Conservation (phyloP, 805 yeast genomes). For the Zygotorulaspora florentina region DNA sequence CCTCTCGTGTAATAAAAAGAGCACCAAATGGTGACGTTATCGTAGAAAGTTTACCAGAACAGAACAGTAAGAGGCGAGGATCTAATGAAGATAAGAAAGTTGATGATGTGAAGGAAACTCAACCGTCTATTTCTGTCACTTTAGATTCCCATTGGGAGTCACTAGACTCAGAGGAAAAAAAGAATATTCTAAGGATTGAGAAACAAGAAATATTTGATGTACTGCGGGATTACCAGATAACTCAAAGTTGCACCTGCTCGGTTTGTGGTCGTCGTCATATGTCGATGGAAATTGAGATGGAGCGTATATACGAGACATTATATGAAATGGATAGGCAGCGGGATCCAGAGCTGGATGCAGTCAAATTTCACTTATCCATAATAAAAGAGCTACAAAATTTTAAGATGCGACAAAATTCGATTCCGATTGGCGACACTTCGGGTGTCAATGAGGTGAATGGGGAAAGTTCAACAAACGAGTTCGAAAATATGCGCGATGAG, state of each 20-base stretch:
- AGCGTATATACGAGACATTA: slow-evolving; percentile 64
- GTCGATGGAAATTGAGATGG: slow-evolving; percentile 73
- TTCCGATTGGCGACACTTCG: background rate
- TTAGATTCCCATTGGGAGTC: slow-evolving; percentile 56
- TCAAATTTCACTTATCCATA: slow-evolving; percentile 33
- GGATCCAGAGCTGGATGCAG: slow-evolving; percentile 32
- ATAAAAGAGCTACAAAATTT: slow-evolving; percentile 34
- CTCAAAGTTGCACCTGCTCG: slow-evolving; percentile 58
- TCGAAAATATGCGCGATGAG: slow-evolving; percentile 22
- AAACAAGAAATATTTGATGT: slow-evolving; percentile 63
- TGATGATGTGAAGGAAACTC: slow-evolving; percentile 5
- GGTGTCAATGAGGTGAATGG: background rate
- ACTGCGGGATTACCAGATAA: slow-evolving; percentile 55
- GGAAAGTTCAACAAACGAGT: slow-evolving; percentile 5
- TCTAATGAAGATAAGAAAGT: slow-evolving; percentile 3
- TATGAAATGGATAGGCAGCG: slow-evolving; percentile 46
- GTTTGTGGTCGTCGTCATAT: slow-evolving; percentile 72
- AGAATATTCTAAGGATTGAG: slow-evolving; percentile 59
- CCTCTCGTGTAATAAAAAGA: slow-evolving; percentile 64
- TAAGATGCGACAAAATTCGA: slow-evolving; percentile 13
- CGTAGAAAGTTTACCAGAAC: slow-evolving; percentile 45
- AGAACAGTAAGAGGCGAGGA: slow-evolving; percentile 2
- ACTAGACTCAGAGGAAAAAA: slow-evolving; percentile 55
- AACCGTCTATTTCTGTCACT: slow-evolving; percentile 22
- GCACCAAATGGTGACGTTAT: slow-evolving; percentile 74